A percentile compares a stretch with the other conserved stretches of the same genome.
These are phyloP conservation scores for Microcyclospora tardicrescens DNA, from an alignment of 2,329 filamentous ascomycete species.

Conservation along the genomic window DNA sequence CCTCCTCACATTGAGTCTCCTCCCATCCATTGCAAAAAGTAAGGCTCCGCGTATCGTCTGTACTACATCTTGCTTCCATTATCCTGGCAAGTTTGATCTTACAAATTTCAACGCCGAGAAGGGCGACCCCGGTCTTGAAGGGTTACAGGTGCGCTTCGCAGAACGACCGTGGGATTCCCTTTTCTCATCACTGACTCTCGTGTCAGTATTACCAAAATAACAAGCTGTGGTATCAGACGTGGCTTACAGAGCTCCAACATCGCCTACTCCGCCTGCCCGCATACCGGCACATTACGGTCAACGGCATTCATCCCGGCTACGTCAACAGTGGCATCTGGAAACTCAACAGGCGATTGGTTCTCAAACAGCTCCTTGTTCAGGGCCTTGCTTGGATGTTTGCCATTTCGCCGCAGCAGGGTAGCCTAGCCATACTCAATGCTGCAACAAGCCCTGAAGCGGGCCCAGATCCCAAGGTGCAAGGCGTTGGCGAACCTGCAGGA, in stretches of 20 bases:
- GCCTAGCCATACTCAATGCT: conserved; percentile 12
- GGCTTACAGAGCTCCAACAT: conserved; percentile 20
- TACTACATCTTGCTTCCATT: conserved; percentile 4
- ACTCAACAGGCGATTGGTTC: no score
- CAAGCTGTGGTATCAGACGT: conserved; percentile 23
- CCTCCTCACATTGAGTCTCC: conserved; percentile 17
- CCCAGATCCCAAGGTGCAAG: conserved; percentile 7
- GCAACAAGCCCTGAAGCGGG: conserved; percentile 11
- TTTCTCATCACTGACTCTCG: no score
- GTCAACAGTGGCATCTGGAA: conserved; percentile 17
- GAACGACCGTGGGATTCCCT: no score
- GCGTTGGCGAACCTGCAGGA: conserved; percentile 5
- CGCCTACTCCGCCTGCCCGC: conserved; percentile 9
- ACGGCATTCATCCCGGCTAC: conserved; percentile 22
- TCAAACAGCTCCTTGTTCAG: no score
- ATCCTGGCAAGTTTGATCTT: conserved; percentile 2
- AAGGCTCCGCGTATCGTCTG: conserved; percentile 14
- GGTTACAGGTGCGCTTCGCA: no score
- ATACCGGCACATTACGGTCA: conserved; percentile 17
- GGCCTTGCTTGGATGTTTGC: conserved; percentile 6
- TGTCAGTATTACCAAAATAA: conserved; percentile 18
- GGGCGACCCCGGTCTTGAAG: no score
- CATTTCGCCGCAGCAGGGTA: conserved; percentile 15
- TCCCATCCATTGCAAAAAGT: conserved; percentile 17
- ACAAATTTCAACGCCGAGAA: conserved; percentile 14